Percentiles rank a stretch among this genome's conserved stretches.
phyloP scores from a whole-genome alignment of 305 asterid species.

The Fraxinus paxiana region DNA sequence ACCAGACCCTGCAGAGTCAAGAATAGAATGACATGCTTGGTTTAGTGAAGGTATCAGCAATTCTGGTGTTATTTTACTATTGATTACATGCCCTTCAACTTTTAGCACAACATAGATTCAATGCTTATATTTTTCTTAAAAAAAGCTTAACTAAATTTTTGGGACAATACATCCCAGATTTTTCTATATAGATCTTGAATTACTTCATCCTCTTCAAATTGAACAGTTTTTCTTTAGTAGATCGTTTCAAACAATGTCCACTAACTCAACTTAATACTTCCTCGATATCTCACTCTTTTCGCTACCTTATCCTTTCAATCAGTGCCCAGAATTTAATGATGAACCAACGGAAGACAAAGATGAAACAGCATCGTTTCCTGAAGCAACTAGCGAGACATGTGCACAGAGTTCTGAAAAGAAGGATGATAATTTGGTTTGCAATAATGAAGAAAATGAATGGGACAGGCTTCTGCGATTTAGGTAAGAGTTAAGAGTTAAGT shows the following conservation, averaged over 20 bases:
- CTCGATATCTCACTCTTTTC: neutral
- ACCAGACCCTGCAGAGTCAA: conserved; percentile 59
- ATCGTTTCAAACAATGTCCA: neutral
- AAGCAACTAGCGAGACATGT: conserved; percentile 38
- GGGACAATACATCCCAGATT: neutral
- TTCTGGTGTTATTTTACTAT: conserved; percentile 21
- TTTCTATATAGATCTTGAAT: neutral
- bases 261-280: neutral
- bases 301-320: conserved; percentile 13
- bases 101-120: neutral
- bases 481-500: conserved; percentile 36
- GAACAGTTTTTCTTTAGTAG: neutral
- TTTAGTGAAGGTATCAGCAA: conserved; percentile 65
- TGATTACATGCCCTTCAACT: conserved; percentile 5
- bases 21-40: conserved; percentile 81
- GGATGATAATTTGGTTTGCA: conserved; percentile 42
- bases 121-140: neutral
- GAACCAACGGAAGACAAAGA: conserved; percentile 72
- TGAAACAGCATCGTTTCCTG: conserved; percentile 43
- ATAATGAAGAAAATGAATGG: conserved; percentile 82
- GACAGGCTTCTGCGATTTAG: conserved; percentile 92
- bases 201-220: neutral
- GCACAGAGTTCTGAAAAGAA: conserved; percentile 54
- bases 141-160: neutral
- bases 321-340: conserved; percentile 87